Evolutionary conservation across 495 filamentous ascomycete genomes (phyloP), one percentile per base, ranked within the genome.

Genomic region (Evernia prunastri): DNA sequence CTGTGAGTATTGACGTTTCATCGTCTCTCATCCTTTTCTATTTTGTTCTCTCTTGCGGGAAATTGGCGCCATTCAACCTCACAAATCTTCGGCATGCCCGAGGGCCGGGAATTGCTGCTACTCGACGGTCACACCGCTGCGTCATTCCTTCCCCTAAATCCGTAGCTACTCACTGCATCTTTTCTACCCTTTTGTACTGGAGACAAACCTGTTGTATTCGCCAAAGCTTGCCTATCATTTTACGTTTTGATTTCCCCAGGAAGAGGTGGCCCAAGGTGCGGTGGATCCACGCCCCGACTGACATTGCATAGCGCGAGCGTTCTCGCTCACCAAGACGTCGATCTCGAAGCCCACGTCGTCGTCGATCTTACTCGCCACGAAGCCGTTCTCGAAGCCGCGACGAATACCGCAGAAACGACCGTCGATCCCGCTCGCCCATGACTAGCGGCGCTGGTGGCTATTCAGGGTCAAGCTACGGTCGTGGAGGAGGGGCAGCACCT

Each of bases 271-370:
- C 39, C 31, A n/a, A n/a, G 6, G 29, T 33, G 27, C 45, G 39
- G 53, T 43, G 39, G 8, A 36, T 40, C 31, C 36, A 56, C 37
- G 54, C 59, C 39, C 35, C 54, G 37, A 56, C 56, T 67, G 35
- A 67, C 49, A 37, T 51, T 35, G 31, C 40, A 56, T 84, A 96
- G 91, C 92, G 93, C 77, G 92, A 96, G 85, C 89, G 94, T 78
- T 94, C 91, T 78, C 90, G 92, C 76, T 94, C 90, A 67, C 91
- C 91, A 70, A 87, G 92, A 76, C 89, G 92, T 78, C 91, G 91
- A 72, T 88, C 87, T 73, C 88, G 92, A 72, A 88, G 85, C 72
- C 86, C 86, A 67, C 84, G 86, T 74, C 86, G 85, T 66, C 90
- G 90, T 75, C 87, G 92, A 70, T 96, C 92, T 53, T 96, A 95